Evolutionary conservation across 768 basidiomycete species (phyloP), one percentile per base, ranked within the genome.

Genomic region (Infundibulicybe gibba): DNA sequence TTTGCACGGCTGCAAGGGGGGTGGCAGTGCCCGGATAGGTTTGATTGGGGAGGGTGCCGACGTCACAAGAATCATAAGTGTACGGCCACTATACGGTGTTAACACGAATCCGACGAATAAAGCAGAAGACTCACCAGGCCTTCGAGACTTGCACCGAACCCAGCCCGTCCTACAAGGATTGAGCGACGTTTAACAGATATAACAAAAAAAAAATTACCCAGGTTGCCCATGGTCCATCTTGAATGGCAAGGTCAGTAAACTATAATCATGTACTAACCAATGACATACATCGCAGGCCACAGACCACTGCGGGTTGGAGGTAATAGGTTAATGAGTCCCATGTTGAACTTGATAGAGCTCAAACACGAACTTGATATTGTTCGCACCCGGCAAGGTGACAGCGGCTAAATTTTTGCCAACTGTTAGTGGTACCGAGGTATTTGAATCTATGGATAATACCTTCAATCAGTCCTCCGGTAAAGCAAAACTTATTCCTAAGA

Each of bases 41-140:
- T 62, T 94, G 93, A 63, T 92, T 92, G 3, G 78, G 70, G 5
- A 87, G 65, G 1, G 90, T 92, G 3, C 90, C 90, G 11, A 89
- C 76, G 60, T 92, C 90, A 60, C 90, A 91, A 2, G 80, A 61
- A 45, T 86, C 81, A 54, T 85, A 86, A 11, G 77, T 73, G 57
- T 84, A 86, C 6, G 85, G 85, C 83, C 83, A 85, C 80, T 56
- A 54, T 1, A 35, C 38, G 13, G 32, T 21, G 21, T 20, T 19
- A 32, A 14, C 37, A 2, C 15, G 14, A 2, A 4, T 10, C 16
- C 6, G 10, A 12, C 5, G 3, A 21, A 19, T 9, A 37, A 41
- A 39, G 11, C 10, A 16, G 16, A 13, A 3, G 11, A 58, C 76
- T n/a, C 65, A 84, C 85, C 74, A 80, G 61, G 41, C 83, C 84